Evolutionary conservation across 305 asterid species (phyloP).

Genomic region (Ajuga reptans): DNA sequence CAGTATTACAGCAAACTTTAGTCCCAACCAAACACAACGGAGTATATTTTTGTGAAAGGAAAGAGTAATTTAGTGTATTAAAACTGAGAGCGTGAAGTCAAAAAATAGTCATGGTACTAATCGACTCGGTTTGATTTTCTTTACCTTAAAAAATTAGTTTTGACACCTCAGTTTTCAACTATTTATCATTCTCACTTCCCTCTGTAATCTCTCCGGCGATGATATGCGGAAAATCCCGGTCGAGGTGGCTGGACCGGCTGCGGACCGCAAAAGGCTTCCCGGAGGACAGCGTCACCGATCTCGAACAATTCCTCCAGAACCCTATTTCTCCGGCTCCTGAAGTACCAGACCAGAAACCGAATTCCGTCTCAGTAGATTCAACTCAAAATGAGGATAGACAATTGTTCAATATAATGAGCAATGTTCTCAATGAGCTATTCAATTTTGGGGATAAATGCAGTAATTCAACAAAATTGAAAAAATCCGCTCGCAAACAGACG

Average conservation of each 20-base stretch:
- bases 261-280: slow-evolving; percentile 71
- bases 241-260: slow-evolving; percentile 72
- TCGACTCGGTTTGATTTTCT: too few species aligned
- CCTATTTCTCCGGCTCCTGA: slow-evolving; percentile 19
- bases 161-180: not conserved
- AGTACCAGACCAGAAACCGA: slow-evolving; percentile 14
- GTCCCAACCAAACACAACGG: too few species aligned
- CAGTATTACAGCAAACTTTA: too few species aligned
- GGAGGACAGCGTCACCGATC: slow-evolving; percentile 33
- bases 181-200: not conserved
- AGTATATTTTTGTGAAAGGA: too few species aligned
- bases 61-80: too few species aligned
- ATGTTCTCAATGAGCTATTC: slow-evolving; percentile 67
- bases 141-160: too few species aligned
- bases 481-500: slow-evolving; percentile 53
- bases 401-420: slow-evolving; percentile 32
- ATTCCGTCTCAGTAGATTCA: slow-evolving; percentile 14
- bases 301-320: slow-evolving; percentile 48
- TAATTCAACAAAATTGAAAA: slow-evolving; percentile 26
- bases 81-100: too few species aligned
- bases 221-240: slow-evolving; percentile 53
- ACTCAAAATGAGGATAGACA: slow-evolving; percentile 24
- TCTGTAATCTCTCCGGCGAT: slow-evolving; percentile 25
- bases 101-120: too few species aligned
- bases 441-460: slow-evolving; percentile 46